Evolutionary conservation across 805 yeast species (phyloP).

Genomic region (Geotrichum ghanense): DNA sequence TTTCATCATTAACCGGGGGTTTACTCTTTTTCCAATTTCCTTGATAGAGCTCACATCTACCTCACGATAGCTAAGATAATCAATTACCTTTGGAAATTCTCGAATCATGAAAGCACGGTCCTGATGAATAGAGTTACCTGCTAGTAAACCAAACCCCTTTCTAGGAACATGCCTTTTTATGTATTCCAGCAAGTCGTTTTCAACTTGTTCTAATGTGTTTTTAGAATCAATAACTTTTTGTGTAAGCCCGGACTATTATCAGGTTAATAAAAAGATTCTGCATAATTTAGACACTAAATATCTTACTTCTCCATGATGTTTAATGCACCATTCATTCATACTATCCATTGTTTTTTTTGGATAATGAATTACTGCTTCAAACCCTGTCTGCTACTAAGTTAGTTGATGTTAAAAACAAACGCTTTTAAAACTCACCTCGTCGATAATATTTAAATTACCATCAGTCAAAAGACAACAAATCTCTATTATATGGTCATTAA

Average conservation of each 20-base stretch:
- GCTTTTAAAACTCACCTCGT: slow-evolving; percentile 25
- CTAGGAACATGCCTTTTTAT: slow-evolving; percentile 42
- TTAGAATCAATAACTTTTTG: slow-evolving; percentile 48
- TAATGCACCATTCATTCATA: slow-evolving; percentile 85
- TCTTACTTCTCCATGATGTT: slow-evolving; percentile 60
- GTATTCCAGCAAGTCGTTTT: slow-evolving; percentile 52
- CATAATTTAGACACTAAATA: neutral
- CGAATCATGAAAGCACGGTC: slow-evolving; percentile 74
- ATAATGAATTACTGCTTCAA: slow-evolving; percentile 69
- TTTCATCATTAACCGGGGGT: slow-evolving; percentile 43
- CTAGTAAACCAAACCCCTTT: slow-evolving; percentile 54
- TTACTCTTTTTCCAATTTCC: slow-evolving; percentile 73
- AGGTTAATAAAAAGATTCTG: too few relatives aligned
- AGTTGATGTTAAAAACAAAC: neutral
- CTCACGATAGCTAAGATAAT: slow-evolving; percentile 58
- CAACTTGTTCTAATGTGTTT: slow-evolving; percentile 49
- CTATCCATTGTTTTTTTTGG: slow-evolving; percentile 46
- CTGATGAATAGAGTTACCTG: slow-evolving; percentile 89
- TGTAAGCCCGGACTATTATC: slow-evolving; percentile 50
- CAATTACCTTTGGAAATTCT: slow-evolving; percentile 65
- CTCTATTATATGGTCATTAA: slow-evolving; percentile 77
- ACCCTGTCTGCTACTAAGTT: slow-evolving; percentile 35
- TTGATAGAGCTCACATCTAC: slow-evolving; percentile 82
- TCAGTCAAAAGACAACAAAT: slow-evolving; percentile 87
- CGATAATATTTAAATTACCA: slow-evolving; percentile 60